A percentile compares a stretch with the other conserved stretches of the same genome.
These are phyloP conservation scores for Paramecium primaurelia DNA, from an alignment of 73 alveolate species.

Conservation along the genomic window DNA sequence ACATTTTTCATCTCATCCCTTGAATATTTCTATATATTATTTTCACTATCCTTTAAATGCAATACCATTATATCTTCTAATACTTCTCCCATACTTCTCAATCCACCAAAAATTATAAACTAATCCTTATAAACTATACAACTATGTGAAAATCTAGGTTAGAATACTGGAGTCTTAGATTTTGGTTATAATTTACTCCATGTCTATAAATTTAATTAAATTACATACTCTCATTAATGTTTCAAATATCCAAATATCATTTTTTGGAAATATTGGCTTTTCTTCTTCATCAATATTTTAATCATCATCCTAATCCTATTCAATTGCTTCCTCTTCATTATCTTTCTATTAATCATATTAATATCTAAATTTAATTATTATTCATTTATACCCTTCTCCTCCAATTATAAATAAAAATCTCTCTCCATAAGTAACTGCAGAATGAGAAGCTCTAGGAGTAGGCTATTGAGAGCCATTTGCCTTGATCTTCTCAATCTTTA, in stretches of 20 bases:
- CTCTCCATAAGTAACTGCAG: conserved; percentile 50
- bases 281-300: conserved; percentile 28
- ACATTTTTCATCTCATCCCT: conserved; percentile 43
- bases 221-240: conserved; percentile 48
- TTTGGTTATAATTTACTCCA: conserved; percentile 37
- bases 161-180: background rate
- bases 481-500: conserved; percentile 37
- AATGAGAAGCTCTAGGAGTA: conserved; percentile 53
- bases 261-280: conserved; percentile 31
- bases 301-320: background rate
- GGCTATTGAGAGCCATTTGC: conserved; percentile 39
- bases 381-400: conserved; percentile 45
- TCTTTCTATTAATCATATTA: conserved; percentile 1
- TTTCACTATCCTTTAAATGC: conserved; percentile 57
- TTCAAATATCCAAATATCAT: conserved; percentile 63
- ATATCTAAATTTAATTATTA: background rate
- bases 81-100: conserved; percentile 26
- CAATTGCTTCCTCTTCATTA: background rate
- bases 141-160: conserved; percentile 45
- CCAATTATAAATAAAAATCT: conserved; percentile 50
- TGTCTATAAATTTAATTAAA: background rate
- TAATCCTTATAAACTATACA: conserved; percentile 53
- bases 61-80: conserved; percentile 62
- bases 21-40: background rate
- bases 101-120: conserved; percentile 53